These are phyloP conservation scores for Xylariaceae sp. DNA, from an alignment of 2,329 filamentous ascomycete species.

Conservation along the genomic window DNA sequence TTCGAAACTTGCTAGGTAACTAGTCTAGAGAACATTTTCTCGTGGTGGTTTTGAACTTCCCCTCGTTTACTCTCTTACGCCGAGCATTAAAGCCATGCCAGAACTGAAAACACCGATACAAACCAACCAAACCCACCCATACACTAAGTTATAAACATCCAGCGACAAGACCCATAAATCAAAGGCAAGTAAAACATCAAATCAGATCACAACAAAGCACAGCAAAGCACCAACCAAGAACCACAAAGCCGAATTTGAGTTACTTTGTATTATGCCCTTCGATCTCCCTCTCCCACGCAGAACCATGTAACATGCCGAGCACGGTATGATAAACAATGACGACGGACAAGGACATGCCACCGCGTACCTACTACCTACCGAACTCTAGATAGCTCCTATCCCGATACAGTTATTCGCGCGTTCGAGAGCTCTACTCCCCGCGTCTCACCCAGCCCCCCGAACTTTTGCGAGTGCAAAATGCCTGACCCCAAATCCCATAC, in stretches of 20 bases:
- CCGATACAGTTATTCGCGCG: neutral
- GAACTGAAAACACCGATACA: too few relatives aligned
- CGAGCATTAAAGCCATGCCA: too few relatives aligned
- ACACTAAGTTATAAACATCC: too few relatives aligned
- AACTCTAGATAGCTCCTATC: neutral
- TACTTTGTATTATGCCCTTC: constrained; percentile 30
- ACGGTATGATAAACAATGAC: constrained; percentile 24
- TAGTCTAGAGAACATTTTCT: too few relatives aligned
- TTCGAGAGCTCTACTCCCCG: constrained; percentile 6
- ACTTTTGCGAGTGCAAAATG: neutral
- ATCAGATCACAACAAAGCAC: neutral
- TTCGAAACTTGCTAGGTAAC: too few relatives aligned
- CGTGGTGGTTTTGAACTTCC: too few relatives aligned
- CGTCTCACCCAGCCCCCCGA: neutral
- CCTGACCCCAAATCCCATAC: too few relatives aligned
- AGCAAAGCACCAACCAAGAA: neutral
- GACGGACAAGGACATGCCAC: constrained; percentile 2
- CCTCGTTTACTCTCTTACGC: too few relatives aligned
- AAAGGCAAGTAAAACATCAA: too few relatives aligned
- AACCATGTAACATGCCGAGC: constrained; percentile 21
- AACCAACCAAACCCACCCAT: too few relatives aligned
- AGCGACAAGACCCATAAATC: too few relatives aligned
- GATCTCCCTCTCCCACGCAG: constrained; percentile 21
- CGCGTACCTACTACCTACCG: too few relatives aligned
- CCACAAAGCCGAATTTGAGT: neutral